Base-by-base conservation (phyloP, 1,284 basidiomycete species). In the Ceratobasidium sp. region DNA sequence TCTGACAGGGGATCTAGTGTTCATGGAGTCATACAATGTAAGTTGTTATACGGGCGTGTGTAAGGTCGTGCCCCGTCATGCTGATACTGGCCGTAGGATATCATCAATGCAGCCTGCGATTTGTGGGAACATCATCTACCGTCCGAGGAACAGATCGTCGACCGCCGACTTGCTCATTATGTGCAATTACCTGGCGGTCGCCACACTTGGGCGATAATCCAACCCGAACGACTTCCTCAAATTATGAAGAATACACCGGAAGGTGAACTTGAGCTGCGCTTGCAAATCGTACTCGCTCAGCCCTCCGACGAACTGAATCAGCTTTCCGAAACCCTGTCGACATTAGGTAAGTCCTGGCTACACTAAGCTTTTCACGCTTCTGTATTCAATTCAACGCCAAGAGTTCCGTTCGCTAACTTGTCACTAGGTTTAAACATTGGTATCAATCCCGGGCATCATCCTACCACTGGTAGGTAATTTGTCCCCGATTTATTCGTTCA, bases 11-110 rank as follows among this genome's bases (percentile, higher is more conserved):
- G 57, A 60, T n/a, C 41, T 72, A 41, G 36, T 45, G 2, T n/a
- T 33, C 14, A 51, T 57, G 1, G 69, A 72, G 29, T 60, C 69
- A 1, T 72, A 72, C 47, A 44, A 62, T 45, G 69, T 72, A 29
- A 19, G 69, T 44, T 33, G 17, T 22, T 14, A 45, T 8, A 33
- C 27, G 15, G 5, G 22, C 24, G 5, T 24, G n/a, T 17, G 24
- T 36, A 45, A 48, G 7, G 9, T 14, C 62, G 36, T n/a, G 50
- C 44, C 62, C 22, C 27, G 22, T n/a, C n/a, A 6, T 36, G 3
- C 14, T 24, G 22, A 27, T 54, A 1, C 17, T 19, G 2, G 31
- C 19, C 67, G 9, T 24, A 72, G 69, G 57, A 72, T 27, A 57
- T 72, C n/a, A 24, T 72, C 45, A 33, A 62, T 22, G 47, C 31